Percentiles rank a stretch among this genome's conserved stretches.
phyloP scores from a whole-genome alignment of 768 basidiomycete genomes.

The Cystofilobasidium bisporidii region DNA sequence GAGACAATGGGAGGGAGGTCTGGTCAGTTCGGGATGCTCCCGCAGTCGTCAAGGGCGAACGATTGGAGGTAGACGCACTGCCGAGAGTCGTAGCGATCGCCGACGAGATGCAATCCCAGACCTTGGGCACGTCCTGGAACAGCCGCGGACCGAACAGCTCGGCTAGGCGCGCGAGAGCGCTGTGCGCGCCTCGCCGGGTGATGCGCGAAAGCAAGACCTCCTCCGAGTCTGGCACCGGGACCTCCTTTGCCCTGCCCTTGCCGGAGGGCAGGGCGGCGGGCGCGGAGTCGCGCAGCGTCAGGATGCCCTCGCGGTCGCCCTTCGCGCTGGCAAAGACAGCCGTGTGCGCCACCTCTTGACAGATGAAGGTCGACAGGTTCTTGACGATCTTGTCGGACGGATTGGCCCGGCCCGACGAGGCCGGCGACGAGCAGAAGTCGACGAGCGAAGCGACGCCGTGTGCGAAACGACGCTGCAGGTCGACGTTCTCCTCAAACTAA shows the following conservation, averaged over 20 bases:
- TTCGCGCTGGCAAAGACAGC: constrained; percentile 66
- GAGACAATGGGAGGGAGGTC: too few species aligned
- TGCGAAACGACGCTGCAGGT: constrained; percentile 82
- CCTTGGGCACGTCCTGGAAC: constrained; percentile 72
- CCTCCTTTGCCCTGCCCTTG: constrained; percentile 30
- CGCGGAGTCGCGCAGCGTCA: constrained; percentile 53
- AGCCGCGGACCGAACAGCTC: constrained; percentile 61
- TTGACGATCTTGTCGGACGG: constrained; percentile 94
- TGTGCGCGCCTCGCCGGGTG: constrained; percentile 71
- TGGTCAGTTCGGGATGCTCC: too few species aligned
- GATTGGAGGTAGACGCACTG: neutral
- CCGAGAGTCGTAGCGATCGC: neutral
- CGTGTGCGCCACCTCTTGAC: constrained; percentile 78
- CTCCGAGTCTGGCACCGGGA: constrained; percentile 37
- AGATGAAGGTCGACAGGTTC: constrained; percentile 92
- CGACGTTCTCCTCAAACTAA: constrained; percentile 75
- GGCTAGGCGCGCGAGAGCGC: constrained; percentile 72
- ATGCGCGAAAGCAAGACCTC: constrained; percentile 59
- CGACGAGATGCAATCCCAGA: constrained; percentile 72
- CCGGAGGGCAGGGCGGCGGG: constrained; percentile 33
- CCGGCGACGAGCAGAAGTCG: constrained; percentile 57
- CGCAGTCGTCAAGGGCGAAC: too few species aligned
- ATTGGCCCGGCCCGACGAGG: constrained; percentile 57
- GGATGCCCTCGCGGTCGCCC: constrained; percentile 51
- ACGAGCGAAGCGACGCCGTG: constrained; percentile 77